phyloP scores from a whole-genome alignment of 1,284 basidiomycete genomes.

The Apiotrichum brassicae region DNA sequence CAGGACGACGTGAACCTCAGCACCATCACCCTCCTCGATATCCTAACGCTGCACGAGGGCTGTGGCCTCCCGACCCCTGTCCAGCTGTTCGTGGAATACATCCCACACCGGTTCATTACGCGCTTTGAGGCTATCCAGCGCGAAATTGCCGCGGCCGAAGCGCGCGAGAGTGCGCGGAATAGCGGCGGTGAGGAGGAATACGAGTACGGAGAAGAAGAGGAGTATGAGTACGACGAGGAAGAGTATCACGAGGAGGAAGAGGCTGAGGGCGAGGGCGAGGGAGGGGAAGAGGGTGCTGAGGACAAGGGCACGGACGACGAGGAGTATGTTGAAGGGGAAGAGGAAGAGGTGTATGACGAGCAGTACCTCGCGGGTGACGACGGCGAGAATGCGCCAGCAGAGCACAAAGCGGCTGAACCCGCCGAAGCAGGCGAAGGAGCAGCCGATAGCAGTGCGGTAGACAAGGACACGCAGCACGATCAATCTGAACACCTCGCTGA shows the following conservation, averaged over 20 bases:
- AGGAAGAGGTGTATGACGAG: no score
- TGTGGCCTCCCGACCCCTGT: conserved; percentile 39
- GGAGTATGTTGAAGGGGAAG: not conserved
- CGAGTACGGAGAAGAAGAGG: conserved; percentile 5
- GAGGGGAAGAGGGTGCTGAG: not conserved
- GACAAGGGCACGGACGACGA: conserved; percentile 5
- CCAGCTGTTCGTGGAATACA: conserved; percentile 30
- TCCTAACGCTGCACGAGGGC: conserved; percentile 32
- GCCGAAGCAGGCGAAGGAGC: no score
- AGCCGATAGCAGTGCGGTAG: no score
- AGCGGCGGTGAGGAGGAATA: conserved; percentile 56
- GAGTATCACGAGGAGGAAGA: conserved; percentile 5
- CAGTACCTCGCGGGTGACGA: not conserved
- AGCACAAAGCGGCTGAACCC: no score
- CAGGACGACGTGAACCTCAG: conserved; percentile 39
- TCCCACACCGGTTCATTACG: conserved; percentile 35
- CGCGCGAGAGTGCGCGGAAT: conserved; percentile 28
- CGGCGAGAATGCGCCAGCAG: not conserved
- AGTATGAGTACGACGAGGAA: conserved; percentile 1
- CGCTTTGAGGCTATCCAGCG: conserved; percentile 38
- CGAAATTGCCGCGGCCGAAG: conserved; percentile 54
- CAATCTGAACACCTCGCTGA: no score
- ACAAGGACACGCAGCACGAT: no score
- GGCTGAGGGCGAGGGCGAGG: conserved; percentile 7
- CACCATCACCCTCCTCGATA: conserved; percentile 35